Evolutionary conservation across 169 alveolate genomes (phyloP).

Genomic region (Amoebophrya sp.): DNA sequence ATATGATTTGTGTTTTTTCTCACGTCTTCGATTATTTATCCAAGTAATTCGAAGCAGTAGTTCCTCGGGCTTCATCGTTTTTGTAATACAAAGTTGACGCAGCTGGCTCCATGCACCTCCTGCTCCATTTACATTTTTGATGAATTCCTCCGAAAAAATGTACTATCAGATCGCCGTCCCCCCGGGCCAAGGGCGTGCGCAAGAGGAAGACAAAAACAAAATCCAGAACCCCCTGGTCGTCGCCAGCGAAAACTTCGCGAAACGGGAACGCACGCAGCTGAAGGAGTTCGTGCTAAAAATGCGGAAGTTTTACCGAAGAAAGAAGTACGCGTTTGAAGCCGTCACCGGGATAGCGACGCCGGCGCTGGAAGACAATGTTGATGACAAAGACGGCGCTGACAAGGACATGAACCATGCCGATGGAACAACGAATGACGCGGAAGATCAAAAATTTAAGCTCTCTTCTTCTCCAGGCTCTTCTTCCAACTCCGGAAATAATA

Average conservation of each 20-base stretch:
- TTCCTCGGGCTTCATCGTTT: too few species aligned
- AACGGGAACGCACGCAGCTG: neutral
- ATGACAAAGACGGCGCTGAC: neutral
- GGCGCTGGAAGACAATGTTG: neutral
- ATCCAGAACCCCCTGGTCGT: neutral
- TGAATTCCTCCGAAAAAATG: too few species aligned
- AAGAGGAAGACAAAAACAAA: neutral
- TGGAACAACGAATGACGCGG: too few species aligned
- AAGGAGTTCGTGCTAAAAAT: neutral
- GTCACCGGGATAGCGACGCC: neutral
- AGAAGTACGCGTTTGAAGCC: neutral
- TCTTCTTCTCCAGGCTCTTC: neutral
- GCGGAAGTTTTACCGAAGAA: conserved; percentile 6
- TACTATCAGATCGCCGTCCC: too few species aligned
- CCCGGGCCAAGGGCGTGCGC: neutral
- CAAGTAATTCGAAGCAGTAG: too few species aligned
- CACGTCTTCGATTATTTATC: too few species aligned
- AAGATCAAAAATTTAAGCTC: neutral
- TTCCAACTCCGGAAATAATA: neutral
- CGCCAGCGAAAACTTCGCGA: neutral
- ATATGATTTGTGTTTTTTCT: too few species aligned
- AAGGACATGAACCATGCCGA: neutral
- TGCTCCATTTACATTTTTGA: too few species aligned
- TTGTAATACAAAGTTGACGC: too few species aligned
- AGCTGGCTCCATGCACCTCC: too few species aligned